Conservation (phyloP, 1,284 basidiomycete genomes). For the Clitocybe nebularis region DNA sequence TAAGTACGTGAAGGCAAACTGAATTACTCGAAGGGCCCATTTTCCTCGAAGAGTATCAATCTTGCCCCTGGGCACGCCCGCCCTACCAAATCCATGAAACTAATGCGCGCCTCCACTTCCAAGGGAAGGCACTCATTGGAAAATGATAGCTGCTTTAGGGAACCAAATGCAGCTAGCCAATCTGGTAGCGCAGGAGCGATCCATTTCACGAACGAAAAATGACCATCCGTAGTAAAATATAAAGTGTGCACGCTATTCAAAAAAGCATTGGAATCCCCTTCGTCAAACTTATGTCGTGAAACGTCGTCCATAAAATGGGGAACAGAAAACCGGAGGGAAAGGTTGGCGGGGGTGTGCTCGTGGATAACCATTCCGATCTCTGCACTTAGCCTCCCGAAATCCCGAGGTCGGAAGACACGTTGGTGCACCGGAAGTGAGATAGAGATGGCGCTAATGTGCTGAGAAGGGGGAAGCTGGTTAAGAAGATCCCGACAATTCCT, state of each 20-base stretch:
- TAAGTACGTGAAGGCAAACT: no score
- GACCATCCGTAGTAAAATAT: conserved; percentile 16
- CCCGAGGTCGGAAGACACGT: conserved; percentile 14
- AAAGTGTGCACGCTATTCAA: conserved; percentile 13
- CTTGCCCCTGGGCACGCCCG: no score
- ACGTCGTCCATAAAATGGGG: conserved; percentile 11
- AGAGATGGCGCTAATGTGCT: conserved; percentile 11
- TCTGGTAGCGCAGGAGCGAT: conserved; percentile 14
- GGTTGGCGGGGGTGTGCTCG: conserved; percentile 1
- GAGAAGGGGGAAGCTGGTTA: conserved; percentile 10
- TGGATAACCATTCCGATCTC: conserved; percentile 9
- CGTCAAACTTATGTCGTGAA: not conserved
- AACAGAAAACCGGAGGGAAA: conserved; percentile 16
- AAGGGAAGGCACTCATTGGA: conserved; percentile 12
- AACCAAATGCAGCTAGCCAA: conserved; percentile 18
- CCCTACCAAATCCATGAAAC: no score
- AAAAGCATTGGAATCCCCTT: not conserved
- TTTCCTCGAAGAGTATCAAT: conserved; percentile 7
- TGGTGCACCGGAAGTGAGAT: conserved; percentile 19
- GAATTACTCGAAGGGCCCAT: no score
- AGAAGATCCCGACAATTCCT: conserved; percentile 16
- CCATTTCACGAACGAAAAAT: conserved; percentile 18
- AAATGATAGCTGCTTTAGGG: conserved; percentile 13
- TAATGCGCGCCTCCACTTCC: no score
- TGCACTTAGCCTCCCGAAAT: conserved; percentile 13